Conservation (phyloP, 441 rosid genomes). For the Omphalea diandra region DNA sequence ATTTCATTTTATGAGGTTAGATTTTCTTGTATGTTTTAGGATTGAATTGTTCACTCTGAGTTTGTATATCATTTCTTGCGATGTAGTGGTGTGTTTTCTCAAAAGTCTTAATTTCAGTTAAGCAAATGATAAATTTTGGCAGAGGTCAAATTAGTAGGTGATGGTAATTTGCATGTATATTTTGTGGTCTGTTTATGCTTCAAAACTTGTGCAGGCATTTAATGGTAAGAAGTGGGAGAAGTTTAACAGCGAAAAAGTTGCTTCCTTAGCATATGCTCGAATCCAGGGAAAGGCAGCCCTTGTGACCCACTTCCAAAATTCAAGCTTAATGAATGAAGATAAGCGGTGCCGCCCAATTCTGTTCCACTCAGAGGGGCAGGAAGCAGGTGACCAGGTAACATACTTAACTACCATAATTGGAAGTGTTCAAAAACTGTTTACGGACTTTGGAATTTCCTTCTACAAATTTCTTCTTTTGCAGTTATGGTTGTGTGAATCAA, state of each 20-base stretch:
- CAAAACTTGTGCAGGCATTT: constrained; percentile 55
- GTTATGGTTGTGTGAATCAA: not conserved
- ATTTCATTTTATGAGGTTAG: constrained; percentile 85
- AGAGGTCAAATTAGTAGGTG: not conserved
- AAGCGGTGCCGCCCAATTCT: constrained; percentile 97
- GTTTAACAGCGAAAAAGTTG: constrained; percentile 98
- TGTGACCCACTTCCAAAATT: constrained; percentile 95
- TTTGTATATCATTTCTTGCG: not conserved
- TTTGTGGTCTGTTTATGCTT: constrained; percentile 18
- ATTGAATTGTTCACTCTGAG: not conserved
- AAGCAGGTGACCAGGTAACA: constrained; percentile 70
- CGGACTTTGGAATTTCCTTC: not conserved
- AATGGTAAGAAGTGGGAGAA: constrained; percentile 99
- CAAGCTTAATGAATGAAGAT: constrained; percentile 99
- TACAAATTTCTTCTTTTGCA: not conserved
- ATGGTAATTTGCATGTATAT: not conserved
- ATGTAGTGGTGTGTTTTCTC: not conserved
- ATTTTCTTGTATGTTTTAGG: not conserved
- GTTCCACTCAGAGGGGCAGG: constrained; percentile 64
- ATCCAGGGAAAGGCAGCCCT: constrained; percentile 96
- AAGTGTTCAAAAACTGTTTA: not conserved
- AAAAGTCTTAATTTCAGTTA: not conserved
- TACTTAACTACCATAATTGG: constrained; percentile 34
- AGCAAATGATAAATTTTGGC: not conserved
- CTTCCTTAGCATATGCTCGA: constrained; percentile 94